Percentiles rank a stretch among this genome's conserved stretches.
phyloP scores from a whole-genome alignment of 2,329 filamentous ascomycete genomes.

The Beauveria asiatica region DNA sequence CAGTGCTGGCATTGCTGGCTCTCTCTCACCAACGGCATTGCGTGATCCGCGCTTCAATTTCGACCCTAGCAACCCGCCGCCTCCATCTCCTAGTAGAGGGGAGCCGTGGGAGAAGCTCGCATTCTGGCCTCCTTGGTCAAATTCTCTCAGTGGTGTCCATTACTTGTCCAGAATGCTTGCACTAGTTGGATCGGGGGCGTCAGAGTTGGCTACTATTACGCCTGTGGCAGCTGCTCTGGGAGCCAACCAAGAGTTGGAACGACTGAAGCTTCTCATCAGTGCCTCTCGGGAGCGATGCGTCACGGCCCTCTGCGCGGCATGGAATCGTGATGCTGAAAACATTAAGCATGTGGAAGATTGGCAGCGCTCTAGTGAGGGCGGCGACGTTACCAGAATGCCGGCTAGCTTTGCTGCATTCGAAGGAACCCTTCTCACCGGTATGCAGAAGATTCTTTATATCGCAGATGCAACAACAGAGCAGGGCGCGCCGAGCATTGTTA shows the following conservation, averaged over 20 bases:
- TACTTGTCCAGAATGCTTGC: constrained; percentile 77
- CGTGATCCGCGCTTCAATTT: constrained; percentile 72
- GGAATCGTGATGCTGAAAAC: constrained; percentile 89
- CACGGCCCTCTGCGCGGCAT: constrained; percentile 76
- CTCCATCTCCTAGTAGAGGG: constrained; percentile 67
- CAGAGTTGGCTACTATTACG: constrained; percentile 70
- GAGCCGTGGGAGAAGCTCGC: constrained; percentile 89
- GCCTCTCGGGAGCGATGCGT: constrained; percentile 77
- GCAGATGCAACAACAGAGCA: constrained; percentile 73
- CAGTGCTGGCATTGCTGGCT: constrained; percentile 22
- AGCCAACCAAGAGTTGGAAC: constrained; percentile 55
- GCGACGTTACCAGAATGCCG: constrained; percentile 88
- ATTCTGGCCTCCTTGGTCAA: constrained; percentile 92
- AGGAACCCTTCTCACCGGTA: constrained; percentile 67
- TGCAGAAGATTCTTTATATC: constrained; percentile 95
- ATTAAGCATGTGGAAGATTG: constrained; percentile 92
- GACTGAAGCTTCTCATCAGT: constrained; percentile 66
- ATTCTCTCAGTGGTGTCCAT: constrained; percentile 84
- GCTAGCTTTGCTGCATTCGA: constrained; percentile 80
- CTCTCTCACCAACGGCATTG: constrained; percentile 45
- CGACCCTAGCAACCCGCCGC: constrained; percentile 67
- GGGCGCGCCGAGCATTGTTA: constrained; percentile 67
- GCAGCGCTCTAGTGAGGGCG: constrained; percentile 72
- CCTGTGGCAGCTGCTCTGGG: constrained; percentile 45
- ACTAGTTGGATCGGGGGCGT: constrained; percentile 77